Percentiles rank a stretch among this genome's conserved stretches.
Conservation (phyloP, 2,329 filamentous ascomycete species). For the Alternaria gaisen region DNA sequence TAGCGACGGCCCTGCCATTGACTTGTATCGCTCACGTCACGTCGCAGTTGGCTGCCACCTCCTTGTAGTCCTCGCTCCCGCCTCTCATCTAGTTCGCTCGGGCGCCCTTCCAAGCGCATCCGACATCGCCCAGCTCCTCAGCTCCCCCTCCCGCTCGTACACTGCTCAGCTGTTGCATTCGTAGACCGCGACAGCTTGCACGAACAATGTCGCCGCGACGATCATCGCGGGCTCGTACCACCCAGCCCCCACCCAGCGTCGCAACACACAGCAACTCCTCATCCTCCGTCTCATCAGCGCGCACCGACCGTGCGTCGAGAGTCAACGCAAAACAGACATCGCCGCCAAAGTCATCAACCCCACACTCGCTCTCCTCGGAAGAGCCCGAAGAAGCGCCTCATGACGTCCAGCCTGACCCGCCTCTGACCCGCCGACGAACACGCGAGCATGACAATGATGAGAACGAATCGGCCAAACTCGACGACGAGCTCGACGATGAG, state of each 20-base stretch:
- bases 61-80: slow-evolving; percentile 19
- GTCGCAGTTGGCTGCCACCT: slow-evolving; percentile 17
- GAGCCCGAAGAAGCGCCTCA: slow-evolving; percentile 66
- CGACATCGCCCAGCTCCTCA: slow-evolving; percentile 17
- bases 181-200: slow-evolving; percentile 11
- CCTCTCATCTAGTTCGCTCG: slow-evolving; percentile 23
- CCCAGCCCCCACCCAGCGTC: slow-evolving; percentile 71
- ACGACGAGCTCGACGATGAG: slow-evolving; percentile 70
- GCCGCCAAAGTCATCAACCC: slow-evolving; percentile 77
- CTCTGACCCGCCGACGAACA: slow-evolving; percentile 79
- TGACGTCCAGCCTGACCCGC: slow-evolving; percentile 66
- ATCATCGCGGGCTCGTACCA: slow-evolving; percentile 87
- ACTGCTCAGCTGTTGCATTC: slow-evolving; percentile 1
- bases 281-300: slow-evolving; percentile 74
- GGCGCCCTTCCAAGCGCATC: slow-evolving; percentile 21
- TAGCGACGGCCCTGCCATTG: slow-evolving; percentile 18
- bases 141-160: slow-evolving; percentile 1
- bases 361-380: slow-evolving; percentile 75
- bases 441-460: slow-evolving; percentile 76
- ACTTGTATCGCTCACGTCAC: slow-evolving; percentile 14
- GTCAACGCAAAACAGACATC: slow-evolving; percentile 77
- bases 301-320: slow-evolving; percentile 77
- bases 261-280: slow-evolving; percentile 79
- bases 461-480: slow-evolving; percentile 54
- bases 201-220: slow-evolving; percentile 75